Base-by-base conservation (phyloP, 2,329 filamentous ascomycete species). In the Fusarium decemcellulare region DNA sequence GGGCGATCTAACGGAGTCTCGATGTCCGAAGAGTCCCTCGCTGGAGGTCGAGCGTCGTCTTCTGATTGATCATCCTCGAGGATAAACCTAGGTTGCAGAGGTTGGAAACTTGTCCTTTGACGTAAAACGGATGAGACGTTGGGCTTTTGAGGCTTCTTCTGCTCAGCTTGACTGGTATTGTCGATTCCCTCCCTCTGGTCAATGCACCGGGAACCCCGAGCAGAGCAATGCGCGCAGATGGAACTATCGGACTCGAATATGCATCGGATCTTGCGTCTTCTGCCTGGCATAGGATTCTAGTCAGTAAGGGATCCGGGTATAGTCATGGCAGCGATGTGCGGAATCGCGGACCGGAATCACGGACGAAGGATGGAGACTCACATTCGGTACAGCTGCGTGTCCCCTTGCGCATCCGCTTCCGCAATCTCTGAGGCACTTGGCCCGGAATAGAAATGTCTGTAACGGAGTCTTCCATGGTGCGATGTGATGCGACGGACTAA, bases 341-440 rank as follows among this genome's bases (percentile, higher is more conserved):
- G 23, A 23, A 23, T 23, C 23, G 23, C 23, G 23, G 23, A 23
- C 23, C 47, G n/a, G n/a, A 50, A 2, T 6, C 11, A 50, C 11
- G 46, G 27, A 8, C 7, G 11, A 29, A 18, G 37, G 2, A 23
- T 5, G 23, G 14, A 10, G 3, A 30, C 47, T 50, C 32, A 50
- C 47, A 50, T 50, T 50, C 47, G 5, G 47, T 50, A n/a, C 47
- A 50, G 1, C 47, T 50, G 16, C 47, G 47, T 23, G 47, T 50
- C 11, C 47, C 47, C 32, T 50, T 50, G 16, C 47, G 18, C 47
- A 50, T 50, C 1, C 47, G 32, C 16, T 50, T 50, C 8, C 30
- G 18, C 5, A 27, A 27, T 32, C 47, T 50, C 34, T 50, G 3
- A 50, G 47, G 8, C 12, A 18, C 29, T 0, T 2, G 2, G 15